phyloP scores from a whole-genome alignment of 2,329 filamentous ascomycete species.

The Aspergillus costaricaensis region DNA sequence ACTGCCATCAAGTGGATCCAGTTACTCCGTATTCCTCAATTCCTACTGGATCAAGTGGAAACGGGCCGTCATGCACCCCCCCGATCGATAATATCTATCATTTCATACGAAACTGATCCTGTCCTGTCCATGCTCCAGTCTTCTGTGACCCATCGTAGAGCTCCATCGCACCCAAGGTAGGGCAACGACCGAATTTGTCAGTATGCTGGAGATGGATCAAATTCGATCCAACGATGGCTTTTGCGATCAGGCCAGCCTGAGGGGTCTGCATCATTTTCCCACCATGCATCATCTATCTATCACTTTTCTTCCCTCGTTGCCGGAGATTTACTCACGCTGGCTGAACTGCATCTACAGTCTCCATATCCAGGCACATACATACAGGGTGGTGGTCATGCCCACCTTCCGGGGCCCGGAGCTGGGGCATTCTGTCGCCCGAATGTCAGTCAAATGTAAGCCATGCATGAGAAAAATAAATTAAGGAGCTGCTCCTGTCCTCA shows the following conservation, averaged over 20 bases:
- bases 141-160: background rate
- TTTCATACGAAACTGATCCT: background rate
- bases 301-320: background rate
- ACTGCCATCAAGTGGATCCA: too few relatives aligned
- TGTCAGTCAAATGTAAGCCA: too few relatives aligned
- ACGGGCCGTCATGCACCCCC: background rate
- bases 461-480: background rate
- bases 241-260: too few relatives aligned
- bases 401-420: too few relatives aligned
- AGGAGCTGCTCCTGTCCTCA: background rate
- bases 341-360: background rate
- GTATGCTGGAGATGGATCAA: too few relatives aligned
- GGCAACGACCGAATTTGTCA: background rate
- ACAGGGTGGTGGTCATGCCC: too few relatives aligned
- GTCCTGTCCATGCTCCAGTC: background rate
- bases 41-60: background rate
- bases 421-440: too few relatives aligned
- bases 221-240: too few relatives aligned
- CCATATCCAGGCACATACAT: too few relatives aligned
- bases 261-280: background rate
- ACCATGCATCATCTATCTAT: background rate
- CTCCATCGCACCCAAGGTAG: background rate
- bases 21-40: too few relatives aligned
- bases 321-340: background rate
- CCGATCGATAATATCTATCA: background rate